Percentiles rank a stretch among this genome's conserved stretches.
phyloP scores from a whole-genome alignment of 176 grass and related monocot species.

The Pontederia crassipes region DNA sequence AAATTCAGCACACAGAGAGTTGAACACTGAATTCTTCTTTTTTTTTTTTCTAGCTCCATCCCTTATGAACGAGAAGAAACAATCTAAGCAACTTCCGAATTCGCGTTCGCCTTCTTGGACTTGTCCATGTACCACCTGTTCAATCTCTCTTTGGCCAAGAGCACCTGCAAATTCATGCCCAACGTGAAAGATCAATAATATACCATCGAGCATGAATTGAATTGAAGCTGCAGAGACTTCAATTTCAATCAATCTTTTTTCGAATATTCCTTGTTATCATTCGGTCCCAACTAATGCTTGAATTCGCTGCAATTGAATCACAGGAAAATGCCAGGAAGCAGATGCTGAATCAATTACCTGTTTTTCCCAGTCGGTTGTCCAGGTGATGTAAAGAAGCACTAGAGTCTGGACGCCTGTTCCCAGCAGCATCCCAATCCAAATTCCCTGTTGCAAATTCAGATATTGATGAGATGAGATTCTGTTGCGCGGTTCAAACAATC shows the following conservation, averaged over 20 bases:
- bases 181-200: background rate
- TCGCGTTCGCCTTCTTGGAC: slow-evolving; percentile 9
- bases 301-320: background rate
- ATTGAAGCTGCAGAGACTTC: background rate
- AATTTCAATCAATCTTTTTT: background rate
- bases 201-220: background rate
- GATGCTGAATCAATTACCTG: slow-evolving; percentile 30
- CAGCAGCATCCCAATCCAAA: slow-evolving; percentile 85
- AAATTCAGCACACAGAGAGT: no score
- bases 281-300: background rate
- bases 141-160: slow-evolving; percentile 32
- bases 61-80: no score
- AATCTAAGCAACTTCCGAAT: no score
- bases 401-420: slow-evolving; percentile 60
- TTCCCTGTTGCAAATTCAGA: slow-evolving; percentile 35
- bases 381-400: slow-evolving; percentile 56
- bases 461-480: background rate
- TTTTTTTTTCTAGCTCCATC: no score
- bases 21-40: no score
- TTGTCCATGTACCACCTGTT: slow-evolving; percentile 49
- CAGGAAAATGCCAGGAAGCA: background rate
- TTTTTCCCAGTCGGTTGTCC: slow-evolving; percentile 56
- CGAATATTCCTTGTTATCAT: background rate
- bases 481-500: background rate
- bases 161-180: slow-evolving; percentile 28